Conservation (phyloP, 2,329 filamentous ascomycete genomes). For the Thermothelomyces thermophilus region DNA sequence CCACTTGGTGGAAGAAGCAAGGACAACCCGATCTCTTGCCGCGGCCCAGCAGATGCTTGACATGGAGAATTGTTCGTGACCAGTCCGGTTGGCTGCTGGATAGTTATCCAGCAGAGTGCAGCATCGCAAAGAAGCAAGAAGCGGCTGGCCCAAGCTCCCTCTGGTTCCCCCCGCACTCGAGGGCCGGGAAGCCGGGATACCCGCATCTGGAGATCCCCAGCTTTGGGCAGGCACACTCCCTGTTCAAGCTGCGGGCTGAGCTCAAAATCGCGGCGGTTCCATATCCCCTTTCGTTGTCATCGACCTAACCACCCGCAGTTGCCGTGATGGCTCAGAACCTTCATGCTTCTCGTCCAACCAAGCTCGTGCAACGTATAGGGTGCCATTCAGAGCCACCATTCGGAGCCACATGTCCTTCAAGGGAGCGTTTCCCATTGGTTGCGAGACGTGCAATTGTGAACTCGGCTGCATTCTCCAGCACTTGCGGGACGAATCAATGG, state of each 20-base stretch:
- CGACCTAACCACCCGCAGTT: neutral
- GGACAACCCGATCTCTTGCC: neutral
- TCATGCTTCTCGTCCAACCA: neutral
- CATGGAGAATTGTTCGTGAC: neutral
- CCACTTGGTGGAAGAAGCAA: conserved; percentile 10
- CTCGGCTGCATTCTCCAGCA: conserved; percentile 20
- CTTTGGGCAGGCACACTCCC: neutral
- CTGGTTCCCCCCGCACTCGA: neutral
- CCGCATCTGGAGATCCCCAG: neutral
- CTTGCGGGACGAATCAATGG: conserved; percentile 23
- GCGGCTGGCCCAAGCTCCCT: neutral
- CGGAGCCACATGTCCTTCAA: too few species aligned
- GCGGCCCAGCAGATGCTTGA: neutral
- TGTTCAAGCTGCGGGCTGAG: neutral
- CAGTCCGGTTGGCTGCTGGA: neutral
- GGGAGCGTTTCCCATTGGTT: conserved; percentile 17
- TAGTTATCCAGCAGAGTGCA: neutral
- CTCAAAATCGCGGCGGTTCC: neutral
- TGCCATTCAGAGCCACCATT: conserved; percentile 1
- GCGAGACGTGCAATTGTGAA: conserved; percentile 18
- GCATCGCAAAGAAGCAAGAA: neutral
- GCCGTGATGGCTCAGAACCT: neutral
- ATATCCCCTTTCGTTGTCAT: neutral
- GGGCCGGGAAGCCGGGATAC: neutral
- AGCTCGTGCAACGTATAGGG: neutral